Base-by-base conservation (phyloP, 805 yeast genomes). In the Starmera dryadoides region DNA sequence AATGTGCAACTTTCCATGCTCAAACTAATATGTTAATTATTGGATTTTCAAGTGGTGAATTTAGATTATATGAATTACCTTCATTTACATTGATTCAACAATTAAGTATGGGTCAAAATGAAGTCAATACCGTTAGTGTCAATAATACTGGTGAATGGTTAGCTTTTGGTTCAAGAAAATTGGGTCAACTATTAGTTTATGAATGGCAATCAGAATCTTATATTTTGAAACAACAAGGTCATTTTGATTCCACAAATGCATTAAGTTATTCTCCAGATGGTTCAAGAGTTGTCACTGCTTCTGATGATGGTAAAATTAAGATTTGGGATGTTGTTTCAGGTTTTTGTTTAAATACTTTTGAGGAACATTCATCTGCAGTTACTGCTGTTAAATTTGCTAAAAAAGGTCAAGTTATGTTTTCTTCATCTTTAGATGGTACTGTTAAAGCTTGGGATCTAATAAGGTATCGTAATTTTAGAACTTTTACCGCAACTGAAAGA, bases 121-220 rank as follows among this genome's bases (percentile, higher is more conserved):
- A 89, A 3, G 83, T 93, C 20, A 87, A 85, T 55, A 80, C 88
- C 3, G 91, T 93, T 3, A 62, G 78, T 10, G 74, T 93, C 30
- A 93, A 91, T 58, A 62, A 69, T 2, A 68, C 89, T 6, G 98
- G 98, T 26, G 98, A 93, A 60, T 93, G 98, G 98, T 68, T 93
- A 25, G 95, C 96, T 0, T 86, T 93, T 60, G 98, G 98, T 4
- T 88, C 97, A 0, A 64, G 87, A 26, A 81, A 79, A 54, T 61
- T 86, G 22, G 98, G 98, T n/a, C 98, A 93, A 63, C 65, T 93
- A 42, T 64, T 93, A 41, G 98, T 93, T 0, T 93, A 95, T 69
- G 98, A 93, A 69, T 93, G 98, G 98, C 96, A 93, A 64, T 85
- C 95, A 4, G 98, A 93, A 59, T 86, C 96, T 0, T 93, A 91